Base-by-base conservation (phyloP, 2,329 filamentous ascomycete genomes). In the Aspergillus calidoustus region DNA sequence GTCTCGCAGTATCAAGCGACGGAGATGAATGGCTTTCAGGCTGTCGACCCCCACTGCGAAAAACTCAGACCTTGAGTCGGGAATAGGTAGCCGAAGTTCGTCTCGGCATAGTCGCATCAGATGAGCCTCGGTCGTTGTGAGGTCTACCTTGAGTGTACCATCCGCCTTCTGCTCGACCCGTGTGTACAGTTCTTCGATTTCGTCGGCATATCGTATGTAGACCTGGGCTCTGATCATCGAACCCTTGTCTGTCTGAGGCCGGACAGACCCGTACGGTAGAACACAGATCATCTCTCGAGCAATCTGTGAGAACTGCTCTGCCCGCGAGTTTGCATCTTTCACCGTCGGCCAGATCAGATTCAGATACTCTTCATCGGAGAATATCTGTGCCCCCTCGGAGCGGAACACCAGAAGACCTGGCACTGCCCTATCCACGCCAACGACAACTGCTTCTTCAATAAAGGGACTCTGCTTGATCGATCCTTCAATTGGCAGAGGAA, bases 191-290 rank as follows among this genome's bases (percentile, higher is more conserved):
- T 63, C 41, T 19, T 76, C 79, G 23, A 86, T 86, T 6, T 80
- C 70, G 0, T 72, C 66, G 0, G 70, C 73, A 60, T 83, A 85
- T 2, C 72, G 68, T 15, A 73, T 70, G 67, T 85, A 84, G 7
- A 83, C 79, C 7, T 80, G 79, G 6, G 78, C 76, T 4, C 84
- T 79, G 31, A 86, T 86, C 59, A 84, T 77, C 0, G 80, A 84
- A 1, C 82, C 81, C 66, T 87, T 86, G 57, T 86, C 84, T 0
- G 84, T 86, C 2, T 74, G 71, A 0, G 84, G 82, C 51, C 81
- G 85, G 0, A 75, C 66, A 0, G 72, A 66, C 17, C 76, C 75
- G 7, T 61, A 61, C 2, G 75, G 70, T 3, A 82, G 57, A 2
- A 76, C 64, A 7, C 69, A 66, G 23, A 82, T 69, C 71, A 80